These are phyloP conservation scores for Sclerotiophoma versabilis DNA, from an alignment of 2,329 filamentous ascomycete genomes.

Conservation along the genomic window DNA sequence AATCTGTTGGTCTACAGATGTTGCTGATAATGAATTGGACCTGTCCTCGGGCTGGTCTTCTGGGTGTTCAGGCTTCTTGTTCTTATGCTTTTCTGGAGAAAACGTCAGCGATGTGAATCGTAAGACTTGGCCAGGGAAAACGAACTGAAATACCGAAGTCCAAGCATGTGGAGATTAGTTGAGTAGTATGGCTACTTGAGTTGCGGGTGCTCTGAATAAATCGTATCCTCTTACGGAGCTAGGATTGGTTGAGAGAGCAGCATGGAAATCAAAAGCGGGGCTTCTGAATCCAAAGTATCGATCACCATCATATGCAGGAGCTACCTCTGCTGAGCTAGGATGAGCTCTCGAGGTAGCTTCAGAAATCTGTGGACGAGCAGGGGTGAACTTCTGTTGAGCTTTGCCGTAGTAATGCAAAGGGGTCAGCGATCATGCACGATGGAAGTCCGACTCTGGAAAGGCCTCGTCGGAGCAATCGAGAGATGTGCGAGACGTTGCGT, in stretches of 20 bases:
- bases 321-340: constrained; percentile 6
- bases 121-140: background rate
- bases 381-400: constrained; percentile 14
- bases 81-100: constrained; percentile 26
- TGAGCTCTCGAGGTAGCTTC: constrained; percentile 7
- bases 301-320: constrained; percentile 14
- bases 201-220: constrained; percentile 15
- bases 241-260: constrained; percentile 9
- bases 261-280: constrained; percentile 24
- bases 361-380: constrained; percentile 15
- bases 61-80: constrained; percentile 18
- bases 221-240: constrained; percentile 7
- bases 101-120: constrained; percentile 1
- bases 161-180: constrained; percentile 29
- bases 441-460: background rate
- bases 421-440: constrained; percentile 19
- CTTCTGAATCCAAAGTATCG: constrained; percentile 2
- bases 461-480: background rate
- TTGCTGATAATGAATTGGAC: constrained; percentile 12
- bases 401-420: constrained; percentile 3
- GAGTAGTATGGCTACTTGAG: background rate
- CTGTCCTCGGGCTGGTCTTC: constrained; percentile 13
- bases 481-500: background rate
- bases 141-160: constrained; percentile 29
- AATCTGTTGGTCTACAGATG: constrained; percentile 13